Percentiles rank a stretch among this genome's conserved stretches.
phyloP scores from a whole-genome alignment of 31 red algal species.

The Endocladia muricata region DNA sequence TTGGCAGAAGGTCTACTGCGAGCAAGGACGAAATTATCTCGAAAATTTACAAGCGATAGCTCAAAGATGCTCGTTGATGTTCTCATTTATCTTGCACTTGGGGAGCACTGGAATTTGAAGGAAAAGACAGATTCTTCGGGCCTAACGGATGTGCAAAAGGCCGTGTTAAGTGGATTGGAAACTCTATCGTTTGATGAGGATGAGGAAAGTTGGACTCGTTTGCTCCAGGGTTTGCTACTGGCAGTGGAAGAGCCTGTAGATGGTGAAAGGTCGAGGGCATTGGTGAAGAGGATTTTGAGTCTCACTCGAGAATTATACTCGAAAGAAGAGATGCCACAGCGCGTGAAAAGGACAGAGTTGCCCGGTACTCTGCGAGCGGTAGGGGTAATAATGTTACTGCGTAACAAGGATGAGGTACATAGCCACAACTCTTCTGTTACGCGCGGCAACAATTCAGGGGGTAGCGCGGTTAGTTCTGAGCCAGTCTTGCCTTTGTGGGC shows the following conservation, averaged over 20 bases:
- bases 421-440: neutral
- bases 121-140: neutral
- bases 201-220: conserved; percentile 36
- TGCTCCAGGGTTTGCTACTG: conserved; percentile 38
- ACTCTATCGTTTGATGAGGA: conserved; percentile 54
- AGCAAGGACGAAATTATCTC: conserved; percentile 18
- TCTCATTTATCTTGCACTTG: conserved; percentile 32
- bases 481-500: conserved; percentile 23
- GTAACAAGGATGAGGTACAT: neutral
- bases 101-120: neutral
- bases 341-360: conserved; percentile 4
- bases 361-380: neutral
- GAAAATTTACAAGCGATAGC: conserved; percentile 51
- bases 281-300: conserved; percentile 5
- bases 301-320: neutral
- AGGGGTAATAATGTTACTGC: conserved; percentile 1
- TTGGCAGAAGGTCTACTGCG: conserved; percentile 39
- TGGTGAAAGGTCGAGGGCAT: neutral
- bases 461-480: neutral
- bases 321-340: neutral
- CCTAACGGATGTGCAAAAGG: conserved; percentile 52
- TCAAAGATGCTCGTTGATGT: conserved; percentile 50
- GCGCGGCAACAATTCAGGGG: neutral
- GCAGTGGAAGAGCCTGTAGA: conserved; percentile 11
- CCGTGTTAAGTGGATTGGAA: conserved; percentile 40